phyloP scores from a whole-genome alignment of 805 yeast species.

The Zygoascus bituminiphila region DNA sequence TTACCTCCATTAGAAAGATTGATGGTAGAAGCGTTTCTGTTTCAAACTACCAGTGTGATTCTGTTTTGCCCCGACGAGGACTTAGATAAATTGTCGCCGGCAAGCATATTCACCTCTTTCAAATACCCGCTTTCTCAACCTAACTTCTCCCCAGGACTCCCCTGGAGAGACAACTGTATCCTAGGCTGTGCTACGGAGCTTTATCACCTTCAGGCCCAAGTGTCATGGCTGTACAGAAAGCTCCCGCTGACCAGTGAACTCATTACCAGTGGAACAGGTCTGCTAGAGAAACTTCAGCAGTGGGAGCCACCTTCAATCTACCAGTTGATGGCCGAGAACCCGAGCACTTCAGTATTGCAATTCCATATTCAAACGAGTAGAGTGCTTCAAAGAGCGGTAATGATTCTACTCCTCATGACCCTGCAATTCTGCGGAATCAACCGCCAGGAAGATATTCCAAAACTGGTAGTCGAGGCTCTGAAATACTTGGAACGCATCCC shows the following conservation, averaged over 20 bases:
- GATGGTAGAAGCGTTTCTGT: background rate
- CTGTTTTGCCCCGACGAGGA: background rate
- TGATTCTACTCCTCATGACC: background rate
- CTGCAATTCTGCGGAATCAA: background rate
- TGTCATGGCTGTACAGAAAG: background rate
- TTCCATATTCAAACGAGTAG: background rate
- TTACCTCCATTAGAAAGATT: background rate
- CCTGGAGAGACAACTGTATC: conserved; percentile 1
- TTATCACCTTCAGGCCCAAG: background rate
- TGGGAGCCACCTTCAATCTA: background rate
- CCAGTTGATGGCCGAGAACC: background rate
- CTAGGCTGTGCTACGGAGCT: background rate
- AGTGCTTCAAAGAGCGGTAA: background rate
- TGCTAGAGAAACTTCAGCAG: background rate
- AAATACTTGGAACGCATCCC: background rate
- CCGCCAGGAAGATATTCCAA: background rate
- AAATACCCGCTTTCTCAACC: background rate
- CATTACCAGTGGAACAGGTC: background rate
- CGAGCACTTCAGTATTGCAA: background rate
- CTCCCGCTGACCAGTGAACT: background rate
- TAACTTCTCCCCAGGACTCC: background rate
- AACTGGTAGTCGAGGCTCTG: background rate
- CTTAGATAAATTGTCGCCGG: background rate
- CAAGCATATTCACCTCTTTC: background rate
- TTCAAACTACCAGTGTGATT: background rate